These are phyloP conservation scores for Neurospora sp. DNA, from an alignment of 495 filamentous ascomycete genomes.

Conservation along the genomic window DNA sequence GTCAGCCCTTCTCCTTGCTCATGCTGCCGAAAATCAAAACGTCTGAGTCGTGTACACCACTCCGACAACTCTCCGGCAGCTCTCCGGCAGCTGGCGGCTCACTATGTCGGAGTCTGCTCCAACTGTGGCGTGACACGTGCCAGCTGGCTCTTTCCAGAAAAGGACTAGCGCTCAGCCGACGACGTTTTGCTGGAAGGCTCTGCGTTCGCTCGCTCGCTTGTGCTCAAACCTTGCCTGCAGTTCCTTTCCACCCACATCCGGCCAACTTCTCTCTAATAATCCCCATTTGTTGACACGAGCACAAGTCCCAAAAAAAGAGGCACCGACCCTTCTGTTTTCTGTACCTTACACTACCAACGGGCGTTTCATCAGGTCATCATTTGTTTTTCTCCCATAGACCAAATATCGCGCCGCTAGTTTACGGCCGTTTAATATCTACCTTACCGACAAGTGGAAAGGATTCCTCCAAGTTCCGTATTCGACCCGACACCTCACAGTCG, in stretches of 20 bases:
- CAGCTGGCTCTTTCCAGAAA: constrained; percentile 1
- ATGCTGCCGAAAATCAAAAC: neutral
- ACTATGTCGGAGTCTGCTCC: neutral
- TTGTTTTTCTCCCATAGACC: constrained; percentile 10
- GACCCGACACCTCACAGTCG: neutral
- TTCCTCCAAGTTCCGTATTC: neutral
- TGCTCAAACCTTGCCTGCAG: constrained; percentile 6
- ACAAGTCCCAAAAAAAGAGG: neutral
- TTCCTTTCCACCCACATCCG: constrained; percentile 15
- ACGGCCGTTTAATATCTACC: constrained; percentile 12
- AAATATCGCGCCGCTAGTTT: neutral
- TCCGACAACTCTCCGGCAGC: neutral
- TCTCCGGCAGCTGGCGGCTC: neutral
- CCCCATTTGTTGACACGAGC: neutral
- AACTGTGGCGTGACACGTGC: constrained; percentile 21
- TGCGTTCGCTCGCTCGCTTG: constrained; percentile 9
- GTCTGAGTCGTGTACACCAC: neutral
- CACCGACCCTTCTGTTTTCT: constrained; percentile 1
- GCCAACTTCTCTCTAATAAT: constrained; percentile 12
- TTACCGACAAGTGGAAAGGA: neutral
- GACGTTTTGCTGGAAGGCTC: constrained; percentile 26
- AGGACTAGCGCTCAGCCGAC: constrained; percentile 7
- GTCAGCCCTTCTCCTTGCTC: neutral
- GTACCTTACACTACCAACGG: constrained; percentile 17
- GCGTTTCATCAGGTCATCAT: constrained; percentile 11